Base-by-base conservation (phyloP, 257 asterid genomes). In the Verbena officinalis region DNA sequence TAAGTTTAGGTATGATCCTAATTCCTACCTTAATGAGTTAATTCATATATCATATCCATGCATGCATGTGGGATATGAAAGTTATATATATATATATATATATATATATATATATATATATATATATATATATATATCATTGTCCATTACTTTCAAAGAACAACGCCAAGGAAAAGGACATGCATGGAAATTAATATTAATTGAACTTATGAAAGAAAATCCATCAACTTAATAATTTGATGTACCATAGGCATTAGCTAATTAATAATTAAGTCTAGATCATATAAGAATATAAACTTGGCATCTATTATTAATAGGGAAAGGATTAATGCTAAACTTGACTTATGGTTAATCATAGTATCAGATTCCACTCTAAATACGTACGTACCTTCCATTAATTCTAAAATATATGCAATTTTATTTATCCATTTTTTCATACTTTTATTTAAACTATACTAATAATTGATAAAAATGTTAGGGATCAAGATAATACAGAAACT, bases 321-420 rank as follows among this genome's bases (percentile, higher is more conserved):
- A 65, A 15, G 16, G 16, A 31, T 51, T 57, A 42, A 33, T 72
- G 16, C 77, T 44, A 66, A 52, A 59, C 59, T 58, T 23, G 53
- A 40, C 50, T 58, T 48, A 27, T 46, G 23, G 9, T 64, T n/a
- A 14, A 36, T 46, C 21, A 21, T 36, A 2, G 43, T 46, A 62
- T 49, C n/a, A 49, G 44, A 64, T 71, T 34, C 68, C 55, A 58
- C 43, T 39, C 31, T 21, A 53, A 30, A 15, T 23, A 15, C 46
- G 17, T 19, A 30, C 36, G 7, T 30, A 30, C 3, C 36, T 30
- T n/a, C 0, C 34, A 50, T 14, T 49, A 36, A 7, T 30, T 45
- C 6, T 22, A n/a, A n/a, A n/a, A n/a, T n/a, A n/a, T n/a, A n/a
- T n/a, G n/a, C n/a, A n/a, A n/a, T n/a, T n/a, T n/a, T n/a, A n/a